Evolutionary conservation across 495 filamentous ascomycete species (phyloP), one percentile per base, ranked within the genome.

Genomic region (Hypoxylon trugodes): DNA sequence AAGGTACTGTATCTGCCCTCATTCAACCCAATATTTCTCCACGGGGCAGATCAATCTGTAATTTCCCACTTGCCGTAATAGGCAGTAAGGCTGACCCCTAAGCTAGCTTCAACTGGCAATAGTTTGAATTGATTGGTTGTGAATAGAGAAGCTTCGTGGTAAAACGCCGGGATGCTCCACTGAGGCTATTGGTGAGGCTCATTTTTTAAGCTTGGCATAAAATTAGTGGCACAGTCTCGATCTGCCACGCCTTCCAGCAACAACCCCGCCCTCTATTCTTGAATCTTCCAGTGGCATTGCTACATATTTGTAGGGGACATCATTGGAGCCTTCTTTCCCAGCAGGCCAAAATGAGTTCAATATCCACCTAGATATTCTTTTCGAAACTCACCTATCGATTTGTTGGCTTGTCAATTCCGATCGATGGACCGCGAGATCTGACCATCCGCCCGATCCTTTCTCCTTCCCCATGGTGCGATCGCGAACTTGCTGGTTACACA

Each of bases 151-250:
- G 13, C 5, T 26, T 5, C 9, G 6, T 21, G 59, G 51, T 13
- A 51, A 48, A 57, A 49, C 21, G 16, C 38, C 52, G 38, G 40
- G 8, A 41, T 36, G 21, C 33, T 15, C 35, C 40, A 32, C 61
- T 57, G 61, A 65, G 54, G 54, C 54, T 59, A 42, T 59, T 54
- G 50, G 28, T 50, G 42, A 43, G 56, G 43, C 56, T 66, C 33
- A 51, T 18, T 32, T 12, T n/a, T 49, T 33, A 2, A 33, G 13
- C 38, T 60, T 52, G 47, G 38, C 57, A 46, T 52, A 35, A 28
- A 60, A 33, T 18, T 25, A 15, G 15, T 30, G 1, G 19, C 12
- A 1, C 7, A 40, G 8, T 9, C 19, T 25, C 43, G 6, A 21
- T 38, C 26, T 30, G 10, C 28, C 4, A 10, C 5, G 28, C 28